Evolutionary conservation across 139 green algal genomes (phyloP), one percentile per base, ranked within the genome.

Genomic region (Edaphochlamys debaryana): DNA sequence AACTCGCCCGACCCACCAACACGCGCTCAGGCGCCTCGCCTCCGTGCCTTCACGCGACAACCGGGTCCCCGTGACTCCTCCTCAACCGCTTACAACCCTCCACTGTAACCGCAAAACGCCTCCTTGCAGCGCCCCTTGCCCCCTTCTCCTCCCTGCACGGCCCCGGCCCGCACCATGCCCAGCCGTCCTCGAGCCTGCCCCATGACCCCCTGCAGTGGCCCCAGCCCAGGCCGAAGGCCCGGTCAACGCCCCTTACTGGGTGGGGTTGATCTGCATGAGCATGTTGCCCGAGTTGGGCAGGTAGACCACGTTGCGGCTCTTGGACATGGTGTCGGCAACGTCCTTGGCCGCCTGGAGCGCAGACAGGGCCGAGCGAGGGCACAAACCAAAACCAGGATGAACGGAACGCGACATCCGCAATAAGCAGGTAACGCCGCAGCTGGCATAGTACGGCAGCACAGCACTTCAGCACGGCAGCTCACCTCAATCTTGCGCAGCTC

Each of bases 401-500:
- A 15, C 25, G 19, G 62, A 27, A 63, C 62, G 73, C 74, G n/a
- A 4, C n/a, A 41, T 11, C 36, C 29, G 74, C 27, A 66, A 30
- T 23, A 69, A 41, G 29, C 8, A 23, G 52, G 17, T 60, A 60
- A 29, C 20, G 52, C 52, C 52, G n/a, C n/a, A n/a, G n/a, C n/a
- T n/a, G n/a, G n/a, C n/a, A n/a, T n/a, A n/a, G n/a, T n/a, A n/a
- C n/a, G n/a, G n/a, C n/a, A n/a, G n/a, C n/a, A n/a, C n/a, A n/a
- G n/a, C n/a, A n/a, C n/a, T n/a, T n/a, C 45, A 54, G 45, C 45
- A 9, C 45, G 45, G 45, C 45, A 54, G 67, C 87, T 4, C 84
- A 90, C 88, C 90, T 99, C 98, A 78, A 99, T 99, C 54, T 96
- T 92, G 52, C 98, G 91, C 83, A 99, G 95, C 92, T 99, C 98